Evolutionary conservation across 2,329 filamentous ascomycete genomes (phyloP).

Genomic region (Alternaria sp.): DNA sequence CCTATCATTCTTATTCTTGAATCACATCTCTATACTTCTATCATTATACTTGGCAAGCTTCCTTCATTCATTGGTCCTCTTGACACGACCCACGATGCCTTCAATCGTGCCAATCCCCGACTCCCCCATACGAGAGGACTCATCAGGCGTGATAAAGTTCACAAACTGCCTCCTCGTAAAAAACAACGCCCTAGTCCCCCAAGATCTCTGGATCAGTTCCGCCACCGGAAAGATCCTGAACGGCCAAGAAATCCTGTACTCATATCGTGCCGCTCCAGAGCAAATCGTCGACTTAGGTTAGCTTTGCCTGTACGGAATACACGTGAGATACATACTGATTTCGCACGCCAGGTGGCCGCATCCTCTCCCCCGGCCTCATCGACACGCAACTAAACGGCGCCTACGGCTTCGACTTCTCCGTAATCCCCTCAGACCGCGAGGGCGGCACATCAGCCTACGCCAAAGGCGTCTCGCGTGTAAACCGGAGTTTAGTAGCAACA

Average conservation of each 20-base stretch:
- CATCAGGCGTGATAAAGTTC: conserved; percentile 75
- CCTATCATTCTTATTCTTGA: conserved; percentile 17
- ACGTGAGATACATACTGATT: no score
- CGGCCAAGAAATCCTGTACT: conserved; percentile 70
- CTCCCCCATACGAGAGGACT: conserved; percentile 41
- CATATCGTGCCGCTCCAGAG: conserved; percentile 72
- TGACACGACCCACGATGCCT: conserved; percentile 42
- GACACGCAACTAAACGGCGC: conserved; percentile 92
- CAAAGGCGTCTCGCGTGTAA: conserved; percentile 74
- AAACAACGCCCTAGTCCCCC: conserved; percentile 69
- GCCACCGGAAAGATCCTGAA: conserved; percentile 80
- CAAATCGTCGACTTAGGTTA: conserved; percentile 72
- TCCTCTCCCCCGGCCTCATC: conserved; percentile 84
- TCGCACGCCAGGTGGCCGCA: conserved; percentile 64
- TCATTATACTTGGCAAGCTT: conserved; percentile 5
- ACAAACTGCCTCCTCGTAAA: conserved; percentile 84
- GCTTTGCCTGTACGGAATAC: no score
- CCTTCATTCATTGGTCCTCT: conserved; percentile 1
- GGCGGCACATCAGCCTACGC: conserved; percentile 67
- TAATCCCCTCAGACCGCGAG: conserved; percentile 68
- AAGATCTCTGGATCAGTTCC: conserved; percentile 90
- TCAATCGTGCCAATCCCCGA: conserved; percentile 41
- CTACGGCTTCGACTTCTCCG: conserved; percentile 91
- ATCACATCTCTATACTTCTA: conserved; percentile 8
- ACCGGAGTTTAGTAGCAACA: conserved; percentile 73